phyloP scores from a whole-genome alignment of 2,329 filamentous ascomycete species.

The Fusarium annulatum region DNA sequence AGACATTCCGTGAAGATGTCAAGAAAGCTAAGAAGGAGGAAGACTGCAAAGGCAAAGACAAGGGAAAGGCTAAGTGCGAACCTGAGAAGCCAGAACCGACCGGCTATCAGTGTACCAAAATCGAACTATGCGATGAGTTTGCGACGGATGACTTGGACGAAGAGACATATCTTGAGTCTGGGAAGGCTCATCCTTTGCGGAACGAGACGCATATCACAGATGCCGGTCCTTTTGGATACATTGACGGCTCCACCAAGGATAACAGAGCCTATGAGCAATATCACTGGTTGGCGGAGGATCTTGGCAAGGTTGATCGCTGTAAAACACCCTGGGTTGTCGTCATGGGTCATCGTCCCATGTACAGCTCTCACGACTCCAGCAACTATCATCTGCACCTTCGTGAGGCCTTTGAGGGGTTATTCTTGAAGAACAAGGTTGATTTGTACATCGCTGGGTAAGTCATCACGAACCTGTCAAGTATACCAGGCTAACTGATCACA shows the following conservation, averaged over 20 bases:
- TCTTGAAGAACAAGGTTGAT: neutral
- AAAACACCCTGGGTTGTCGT: neutral
- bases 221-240: neutral
- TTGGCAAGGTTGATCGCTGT: neutral
- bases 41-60: neutral
- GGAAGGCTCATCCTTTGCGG: neutral
- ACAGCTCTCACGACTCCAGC: neutral
- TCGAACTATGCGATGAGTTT: neutral
- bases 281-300: neutral
- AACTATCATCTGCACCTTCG: neutral
- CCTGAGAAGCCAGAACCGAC: rapidly evolving
- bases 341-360: constrained; percentile 5
- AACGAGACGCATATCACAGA: neutral
- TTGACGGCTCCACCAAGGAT: neutral
- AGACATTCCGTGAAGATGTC: neutral
- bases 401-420: neutral
- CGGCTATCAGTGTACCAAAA: neutral
- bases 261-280: neutral
- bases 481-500: neutral
- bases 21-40: neutral
- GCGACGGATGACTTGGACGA: neutral
- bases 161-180: neutral
- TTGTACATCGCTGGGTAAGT: neutral
- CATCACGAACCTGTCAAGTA: rapidly evolving
- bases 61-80: neutral